phyloP scores from a whole-genome alignment of 2,329 filamentous ascomycete species.

The Epichloe amarillans region DNA sequence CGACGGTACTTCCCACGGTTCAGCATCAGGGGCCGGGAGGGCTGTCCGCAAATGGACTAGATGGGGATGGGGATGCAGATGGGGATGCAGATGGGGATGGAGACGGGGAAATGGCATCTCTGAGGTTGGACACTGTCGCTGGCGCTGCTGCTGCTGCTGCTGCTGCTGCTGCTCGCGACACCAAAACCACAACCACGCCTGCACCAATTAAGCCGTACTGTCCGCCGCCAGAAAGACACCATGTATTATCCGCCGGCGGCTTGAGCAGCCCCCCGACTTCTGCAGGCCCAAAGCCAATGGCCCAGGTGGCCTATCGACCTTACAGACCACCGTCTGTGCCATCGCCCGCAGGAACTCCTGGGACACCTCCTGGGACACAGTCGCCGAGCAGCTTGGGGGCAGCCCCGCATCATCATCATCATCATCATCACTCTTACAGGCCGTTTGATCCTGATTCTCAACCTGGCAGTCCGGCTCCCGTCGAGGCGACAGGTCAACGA shows the following conservation, averaged over 20 bases:
- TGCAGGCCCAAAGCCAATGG: background rate
- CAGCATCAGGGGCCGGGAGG: background rate
- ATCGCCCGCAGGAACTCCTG: background rate
- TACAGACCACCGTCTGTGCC: slow-evolving; percentile 14
- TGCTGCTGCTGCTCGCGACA: background rate
- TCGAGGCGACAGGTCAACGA: background rate
- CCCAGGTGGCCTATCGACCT: slow-evolving; percentile 14
- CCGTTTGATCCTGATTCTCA: slow-evolving; percentile 1
- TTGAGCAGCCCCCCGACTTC: background rate
- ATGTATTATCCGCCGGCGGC: background rate
- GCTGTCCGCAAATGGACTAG: background rate
- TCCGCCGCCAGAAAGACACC: slow-evolving; percentile 6
- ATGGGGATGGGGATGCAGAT: too few relatives aligned
- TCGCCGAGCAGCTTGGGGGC: background rate
- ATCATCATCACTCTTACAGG: slow-evolving; percentile 11
- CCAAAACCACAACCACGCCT: slow-evolving; percentile 7
- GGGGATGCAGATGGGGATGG: too few relatives aligned
- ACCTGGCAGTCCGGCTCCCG: background rate
- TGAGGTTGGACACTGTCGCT: too few relatives aligned
- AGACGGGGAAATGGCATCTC: too few relatives aligned
- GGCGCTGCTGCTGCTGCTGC: background rate
- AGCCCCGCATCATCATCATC: slow-evolving; percentile 13
- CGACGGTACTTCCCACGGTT: slow-evolving; percentile 2
- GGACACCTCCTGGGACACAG: background rate
- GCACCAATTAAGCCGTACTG: slow-evolving; percentile 16